Conservation (phyloP, 495 filamentous ascomycete genomes). For the Hypoxylon lenormandii region DNA sequence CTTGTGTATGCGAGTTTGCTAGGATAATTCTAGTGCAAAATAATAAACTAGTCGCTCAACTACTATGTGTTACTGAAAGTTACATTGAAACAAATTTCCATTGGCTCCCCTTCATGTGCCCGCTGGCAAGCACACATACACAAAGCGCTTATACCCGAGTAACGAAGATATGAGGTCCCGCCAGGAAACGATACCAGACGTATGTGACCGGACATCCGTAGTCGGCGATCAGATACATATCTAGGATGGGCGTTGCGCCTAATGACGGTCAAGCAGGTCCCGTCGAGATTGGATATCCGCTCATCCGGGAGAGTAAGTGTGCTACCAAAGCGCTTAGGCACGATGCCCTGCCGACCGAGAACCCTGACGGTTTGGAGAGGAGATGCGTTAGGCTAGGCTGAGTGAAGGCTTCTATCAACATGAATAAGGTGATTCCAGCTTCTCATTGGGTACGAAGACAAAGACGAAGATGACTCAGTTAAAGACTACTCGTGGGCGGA, state of each 20-base stretch:
- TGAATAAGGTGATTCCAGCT: not conserved
- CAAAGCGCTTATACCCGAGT: slow-evolving; percentile 18
- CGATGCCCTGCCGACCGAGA: not conserved
- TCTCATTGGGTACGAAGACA: slow-evolving; percentile 12
- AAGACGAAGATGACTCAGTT: not conserved
- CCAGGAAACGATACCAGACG: too few relatives aligned
- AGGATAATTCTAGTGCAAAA: too few relatives aligned
- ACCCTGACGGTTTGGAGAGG: too few relatives aligned
- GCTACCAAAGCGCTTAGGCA: not conserved
- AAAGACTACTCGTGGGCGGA: not conserved
- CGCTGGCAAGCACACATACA: not conserved
- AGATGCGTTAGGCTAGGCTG: too few relatives aligned
- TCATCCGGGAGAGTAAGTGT: not conserved
- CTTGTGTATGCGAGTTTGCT: too few relatives aligned
- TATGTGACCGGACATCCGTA: not conserved
- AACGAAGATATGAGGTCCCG: not conserved
- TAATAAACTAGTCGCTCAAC: too few relatives aligned
- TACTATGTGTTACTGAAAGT: too few relatives aligned
- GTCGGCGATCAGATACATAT: not conserved
- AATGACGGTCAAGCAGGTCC: not conserved
- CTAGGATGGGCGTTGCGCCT: not conserved
- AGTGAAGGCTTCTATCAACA: too few relatives aligned
- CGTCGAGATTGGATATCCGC: too few relatives aligned
- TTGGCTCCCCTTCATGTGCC: too few relatives aligned
- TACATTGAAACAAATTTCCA: too few relatives aligned